Conservation (phyloP, 257 asterid species). For the Orobanche coerulescens region DNA sequence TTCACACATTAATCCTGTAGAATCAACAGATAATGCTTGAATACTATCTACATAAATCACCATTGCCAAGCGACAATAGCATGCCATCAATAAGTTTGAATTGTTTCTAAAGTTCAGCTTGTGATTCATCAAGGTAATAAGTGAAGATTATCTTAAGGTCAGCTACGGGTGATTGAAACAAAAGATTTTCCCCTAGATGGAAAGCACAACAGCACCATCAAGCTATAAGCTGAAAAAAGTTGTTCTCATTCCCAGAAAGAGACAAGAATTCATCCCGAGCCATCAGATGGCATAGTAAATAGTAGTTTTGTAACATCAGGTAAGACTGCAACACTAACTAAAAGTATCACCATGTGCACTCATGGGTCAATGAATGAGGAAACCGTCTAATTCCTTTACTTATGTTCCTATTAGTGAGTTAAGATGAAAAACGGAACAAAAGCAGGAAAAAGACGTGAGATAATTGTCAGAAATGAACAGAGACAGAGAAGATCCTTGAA, state of each 20-base stretch:
- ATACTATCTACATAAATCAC: background rate
- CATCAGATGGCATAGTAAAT: background rate
- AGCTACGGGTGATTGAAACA: background rate
- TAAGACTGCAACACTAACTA: background rate
- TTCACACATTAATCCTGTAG: constrained; percentile 92
- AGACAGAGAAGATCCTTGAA: background rate
- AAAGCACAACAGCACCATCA: background rate
- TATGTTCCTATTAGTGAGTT: background rate
- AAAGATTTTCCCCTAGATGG: background rate
- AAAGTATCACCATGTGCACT: background rate
- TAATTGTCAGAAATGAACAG: background rate
- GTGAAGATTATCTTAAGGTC: background rate
- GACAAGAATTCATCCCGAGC: background rate
- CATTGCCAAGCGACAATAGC: background rate
- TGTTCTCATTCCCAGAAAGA: background rate
- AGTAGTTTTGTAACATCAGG: background rate
- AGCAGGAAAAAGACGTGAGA: background rate
- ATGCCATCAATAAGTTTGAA: background rate
- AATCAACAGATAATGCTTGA: constrained; percentile 19
- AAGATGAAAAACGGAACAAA: background rate
- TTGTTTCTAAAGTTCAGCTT: background rate
- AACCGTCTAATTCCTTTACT: background rate
- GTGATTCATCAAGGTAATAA: constrained; percentile 7
- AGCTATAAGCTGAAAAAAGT: background rate
- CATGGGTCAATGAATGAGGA: background rate